Percentiles rank a stretch among this genome's conserved stretches.
phyloP scores from a whole-genome alignment of 257 asterid genomes.

The Echites panduratus region DNA sequence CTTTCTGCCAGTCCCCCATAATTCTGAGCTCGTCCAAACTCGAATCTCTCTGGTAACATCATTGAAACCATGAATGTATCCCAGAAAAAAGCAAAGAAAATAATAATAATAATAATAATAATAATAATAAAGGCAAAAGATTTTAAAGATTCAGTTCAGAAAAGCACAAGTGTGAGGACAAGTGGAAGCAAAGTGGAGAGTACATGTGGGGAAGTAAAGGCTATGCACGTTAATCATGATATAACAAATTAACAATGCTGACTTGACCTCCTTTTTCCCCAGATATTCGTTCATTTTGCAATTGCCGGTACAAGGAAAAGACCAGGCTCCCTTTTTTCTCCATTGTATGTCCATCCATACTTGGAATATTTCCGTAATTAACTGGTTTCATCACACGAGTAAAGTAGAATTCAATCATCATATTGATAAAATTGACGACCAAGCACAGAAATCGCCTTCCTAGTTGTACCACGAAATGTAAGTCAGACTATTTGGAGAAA shows the following conservation, averaged over 20 bases:
- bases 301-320: neutral
- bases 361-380: neutral
- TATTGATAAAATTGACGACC: neutral
- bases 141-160: neutral
- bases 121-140: neutral
- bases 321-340: neutral
- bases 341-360: neutral
- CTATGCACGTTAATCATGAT: conserved; percentile 5
- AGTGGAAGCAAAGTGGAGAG: neutral
- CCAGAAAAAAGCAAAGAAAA: too few relatives aligned
- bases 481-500: neutral
- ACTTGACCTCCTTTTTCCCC: conserved; percentile 5
- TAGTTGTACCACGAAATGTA: neutral
- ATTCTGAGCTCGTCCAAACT: neutral
- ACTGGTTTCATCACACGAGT: conserved; percentile 1
- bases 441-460: neutral
- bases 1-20: neutral
- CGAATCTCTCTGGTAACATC: conserved; percentile 8
- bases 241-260: neutral
- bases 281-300: conserved; percentile 10
- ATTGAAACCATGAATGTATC: neutral
- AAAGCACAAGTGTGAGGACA: conserved; percentile 6
- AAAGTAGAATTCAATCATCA: conserved; percentile 1
- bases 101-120: too few relatives aligned
- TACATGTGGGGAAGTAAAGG: conserved; percentile 11